Conservation (phyloP, 2,329 filamentous ascomycete genomes). For the Camillea tinctor region DNA sequence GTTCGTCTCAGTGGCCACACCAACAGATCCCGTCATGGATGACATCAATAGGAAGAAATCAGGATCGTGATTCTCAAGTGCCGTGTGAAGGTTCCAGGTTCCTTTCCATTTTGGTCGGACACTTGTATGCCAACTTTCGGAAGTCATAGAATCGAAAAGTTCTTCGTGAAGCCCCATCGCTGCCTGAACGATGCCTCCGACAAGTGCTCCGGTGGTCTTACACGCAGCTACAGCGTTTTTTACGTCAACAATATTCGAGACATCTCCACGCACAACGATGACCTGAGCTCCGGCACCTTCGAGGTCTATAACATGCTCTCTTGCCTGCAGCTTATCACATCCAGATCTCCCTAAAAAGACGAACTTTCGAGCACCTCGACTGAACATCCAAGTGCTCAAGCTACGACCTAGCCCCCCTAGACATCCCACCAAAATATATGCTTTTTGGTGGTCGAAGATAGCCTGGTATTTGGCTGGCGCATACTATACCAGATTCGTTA, state of each 20-base stretch:
- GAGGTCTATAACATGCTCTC: slow-evolving; percentile 18
- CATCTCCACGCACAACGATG: slow-evolving; percentile 25
- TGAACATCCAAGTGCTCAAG: slow-evolving; percentile 33
- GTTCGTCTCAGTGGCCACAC: slow-evolving; percentile 33
- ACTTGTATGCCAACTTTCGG: slow-evolving; percentile 24
- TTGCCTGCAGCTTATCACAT: slow-evolving; percentile 23
- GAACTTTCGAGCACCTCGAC: slow-evolving; percentile 29
- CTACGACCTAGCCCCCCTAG: slow-evolving; percentile 35
- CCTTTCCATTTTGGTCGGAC: slow-evolving; percentile 24
- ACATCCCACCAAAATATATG: slow-evolving; percentile 22
- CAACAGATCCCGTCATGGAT: slow-evolving; percentile 30
- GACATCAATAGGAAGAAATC: slow-evolving; percentile 36
- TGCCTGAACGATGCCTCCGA: slow-evolving; percentile 26
- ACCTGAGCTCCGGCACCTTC: slow-evolving; percentile 21
- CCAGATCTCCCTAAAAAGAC: slow-evolving; percentile 33
- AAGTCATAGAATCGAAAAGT: slow-evolving; percentile 26
- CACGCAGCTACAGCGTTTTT: slow-evolving; percentile 16
- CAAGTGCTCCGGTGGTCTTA: not conserved
- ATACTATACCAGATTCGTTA: too few relatives aligned
- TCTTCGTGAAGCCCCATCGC: slow-evolving; percentile 35
- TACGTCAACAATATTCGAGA: slow-evolving; percentile 11
- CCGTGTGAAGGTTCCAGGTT: slow-evolving; percentile 25
- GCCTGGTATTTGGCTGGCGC: slow-evolving; percentile 7
- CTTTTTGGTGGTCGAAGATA: slow-evolving; percentile 11
- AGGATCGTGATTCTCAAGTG: slow-evolving; percentile 12